Evolutionary conservation across 2,329 filamentous ascomycete species (phyloP).

Genomic region (Pyrenophora graminea): DNA sequence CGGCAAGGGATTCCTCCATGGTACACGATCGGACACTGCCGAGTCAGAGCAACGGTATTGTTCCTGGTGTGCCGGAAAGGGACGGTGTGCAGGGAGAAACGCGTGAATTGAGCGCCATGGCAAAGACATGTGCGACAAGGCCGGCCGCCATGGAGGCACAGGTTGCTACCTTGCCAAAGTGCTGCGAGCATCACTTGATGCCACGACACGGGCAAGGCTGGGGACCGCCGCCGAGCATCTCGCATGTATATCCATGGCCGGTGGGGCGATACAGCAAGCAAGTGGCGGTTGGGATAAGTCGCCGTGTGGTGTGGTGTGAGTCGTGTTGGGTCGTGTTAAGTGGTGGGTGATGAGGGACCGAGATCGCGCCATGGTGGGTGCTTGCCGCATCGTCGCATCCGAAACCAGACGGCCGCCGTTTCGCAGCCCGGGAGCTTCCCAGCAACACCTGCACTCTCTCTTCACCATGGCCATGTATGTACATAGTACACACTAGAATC

Average conservation of each 20-base stretch:
- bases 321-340: constrained; percentile 8
- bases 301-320: no score
- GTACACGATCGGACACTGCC: constrained; percentile 32
- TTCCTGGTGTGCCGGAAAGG: constrained; percentile 35
- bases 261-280: background rate
- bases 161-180: constrained; percentile 41
- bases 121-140: constrained; percentile 34
- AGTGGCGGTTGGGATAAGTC: background rate
- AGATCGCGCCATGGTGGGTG: constrained; percentile 19
- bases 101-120: constrained; percentile 32
- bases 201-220: constrained; percentile 1
- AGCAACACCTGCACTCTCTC: constrained; percentile 7
- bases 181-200: constrained; percentile 12
- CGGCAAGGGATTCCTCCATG: constrained; percentile 40
- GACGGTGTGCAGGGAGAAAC: constrained; percentile 26
- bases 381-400: constrained; percentile 17
- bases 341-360: constrained; percentile 2
- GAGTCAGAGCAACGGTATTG: constrained; percentile 30
- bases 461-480: constrained; percentile 2
- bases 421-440: constrained; percentile 9
- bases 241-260: constrained; percentile 1
- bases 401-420: constrained; percentile 26
- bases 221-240: constrained; percentile 19
- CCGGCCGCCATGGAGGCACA: constrained; percentile 35
- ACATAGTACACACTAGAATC: background rate